phyloP scores from a whole-genome alignment of 108 stramenopile genomes.

The Aurantiochytrium sp. region DNA sequence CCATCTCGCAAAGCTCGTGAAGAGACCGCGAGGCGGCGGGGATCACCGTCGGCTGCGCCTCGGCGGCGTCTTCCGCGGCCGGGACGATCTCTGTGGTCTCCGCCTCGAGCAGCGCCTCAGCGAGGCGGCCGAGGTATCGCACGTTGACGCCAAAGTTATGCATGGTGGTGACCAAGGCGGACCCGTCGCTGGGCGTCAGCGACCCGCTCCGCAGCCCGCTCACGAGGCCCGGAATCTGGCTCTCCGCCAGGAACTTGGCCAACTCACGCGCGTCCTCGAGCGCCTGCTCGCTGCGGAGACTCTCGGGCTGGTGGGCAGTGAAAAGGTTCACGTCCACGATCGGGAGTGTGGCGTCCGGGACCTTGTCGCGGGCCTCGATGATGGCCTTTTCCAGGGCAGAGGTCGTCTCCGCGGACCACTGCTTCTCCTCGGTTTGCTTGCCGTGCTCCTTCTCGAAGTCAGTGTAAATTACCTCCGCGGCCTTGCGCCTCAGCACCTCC shows the following conservation, averaged over 20 bases:
- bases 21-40: constrained; percentile 26
- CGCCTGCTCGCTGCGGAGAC: constrained; percentile 48
- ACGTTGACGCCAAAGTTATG: constrained; percentile 88
- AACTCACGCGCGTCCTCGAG: constrained; percentile 77
- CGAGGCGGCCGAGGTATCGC: constrained; percentile 85
- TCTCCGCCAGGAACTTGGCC: constrained; percentile 74
- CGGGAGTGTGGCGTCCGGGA: constrained; percentile 42
- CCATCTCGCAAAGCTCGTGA: constrained; percentile 83
- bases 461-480: neutral
- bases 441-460: neutral
- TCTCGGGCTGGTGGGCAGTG: constrained; percentile 58
- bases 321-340: constrained; percentile 76
- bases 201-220: neutral
- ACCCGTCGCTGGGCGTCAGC: constrained; percentile 60
- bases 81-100: constrained; percentile 34
- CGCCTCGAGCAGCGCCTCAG: constrained; percentile 57
- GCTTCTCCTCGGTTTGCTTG: neutral
- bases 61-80: constrained; percentile 31
- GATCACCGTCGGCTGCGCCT: neutral
- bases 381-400: constrained; percentile 28
- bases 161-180: constrained; percentile 69
- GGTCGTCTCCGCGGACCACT: neutral
- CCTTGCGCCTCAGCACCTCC: neutral
- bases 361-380: neutral
- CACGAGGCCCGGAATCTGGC: constrained; percentile 62